Evolutionary conservation across 2,329 filamentous ascomycete species (phyloP), one percentile per base, ranked within the genome.

Genomic region (Chaetomium sp.): DNA sequence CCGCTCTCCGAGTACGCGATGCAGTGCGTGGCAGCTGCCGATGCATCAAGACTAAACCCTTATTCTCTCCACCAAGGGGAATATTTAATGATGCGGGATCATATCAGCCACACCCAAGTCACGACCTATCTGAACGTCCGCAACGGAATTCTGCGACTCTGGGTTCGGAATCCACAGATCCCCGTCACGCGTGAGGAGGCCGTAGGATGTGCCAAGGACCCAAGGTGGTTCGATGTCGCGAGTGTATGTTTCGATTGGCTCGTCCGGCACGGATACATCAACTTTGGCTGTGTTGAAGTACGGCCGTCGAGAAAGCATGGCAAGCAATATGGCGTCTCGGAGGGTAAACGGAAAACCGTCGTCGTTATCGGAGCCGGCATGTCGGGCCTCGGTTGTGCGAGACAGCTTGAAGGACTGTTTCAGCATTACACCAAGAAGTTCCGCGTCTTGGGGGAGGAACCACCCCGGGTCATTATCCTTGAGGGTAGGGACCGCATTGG

Each of bases 51-150:
- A 55, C 77, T 99, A 1, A 92, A 92, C 62, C 92, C 94, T 0
- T 97, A 94, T 70, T 85, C 88, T 9, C 74, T 99, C 41, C 91
- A 97, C 70, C 79, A 82, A 33, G 86, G 89, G 59, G 94, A 99
- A 70, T 91, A 96, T 68, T 76, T 80, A 57, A 78, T 96, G 57
- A 74, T 99, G 42, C 83, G 89, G 59, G 79, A 88, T 59, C 86
- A 95, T 65, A 84, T 99, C 63, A 95, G 87, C 67, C 86, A 89
- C 65, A 79, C 86, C 36, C 94, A 99, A 71, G 90, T 96, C 62
- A 96, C 92, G 2, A 89, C 90, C 10, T 99, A 99, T 72, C 77
- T 99, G 53, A 97, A 97, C 69, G 94, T 99, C 59, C 83, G 94
- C 64, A 99, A 99, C 70, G 89, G 90, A 12, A 96, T 99, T 57